Evolutionary conservation across 2,329 filamentous ascomycete species (phyloP).

Genomic region (Aspergillus ibericus): DNA sequence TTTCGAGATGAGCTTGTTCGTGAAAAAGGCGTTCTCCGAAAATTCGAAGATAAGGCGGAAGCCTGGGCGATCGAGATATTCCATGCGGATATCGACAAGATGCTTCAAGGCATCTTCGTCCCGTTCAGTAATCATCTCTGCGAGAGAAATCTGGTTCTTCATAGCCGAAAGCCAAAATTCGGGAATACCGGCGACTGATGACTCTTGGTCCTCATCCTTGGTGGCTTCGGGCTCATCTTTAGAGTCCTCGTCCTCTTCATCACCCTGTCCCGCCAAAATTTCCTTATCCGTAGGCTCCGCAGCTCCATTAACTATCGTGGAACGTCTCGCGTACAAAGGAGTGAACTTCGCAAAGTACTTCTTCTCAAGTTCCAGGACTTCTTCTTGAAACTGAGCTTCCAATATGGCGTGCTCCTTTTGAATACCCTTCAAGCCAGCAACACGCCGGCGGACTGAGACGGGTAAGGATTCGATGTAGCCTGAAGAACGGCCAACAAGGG

Average conservation of each 20-base stretch:
- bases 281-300: conserved; percentile 84
- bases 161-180: conserved; percentile 99
- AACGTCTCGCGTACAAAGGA: conserved; percentile 92
- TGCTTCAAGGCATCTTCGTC: conserved; percentile 92
- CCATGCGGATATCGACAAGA: conserved; percentile 93
- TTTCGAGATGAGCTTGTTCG: conserved; percentile 95
- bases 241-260: conserved; percentile 64
- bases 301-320: conserved; percentile 85
- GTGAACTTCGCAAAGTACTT: conserved; percentile 99
- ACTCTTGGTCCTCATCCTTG: conserved; percentile 48
- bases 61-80: conserved; percentile 96
- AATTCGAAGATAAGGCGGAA: conserved; percentile 99
- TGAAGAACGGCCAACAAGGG: conserved; percentile 89
- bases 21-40: conserved; percentile 91
- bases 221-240: conserved; percentile 58
- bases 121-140: conserved; percentile 97
- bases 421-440: conserved; percentile 93
- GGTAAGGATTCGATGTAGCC: conserved; percentile 98
- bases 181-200: conserved; percentile 74
- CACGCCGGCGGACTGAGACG: conserved; percentile 82
- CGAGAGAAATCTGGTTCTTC: conserved; percentile 98
- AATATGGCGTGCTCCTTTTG: conserved; percentile 99
- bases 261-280: conserved; percentile 80
- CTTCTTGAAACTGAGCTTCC: conserved; percentile 97
- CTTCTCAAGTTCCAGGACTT: conserved; percentile 97